These are phyloP conservation scores for Loxodes magnus DNA, from an alignment of 73 alveolate species.

Conservation along the genomic window DNA sequence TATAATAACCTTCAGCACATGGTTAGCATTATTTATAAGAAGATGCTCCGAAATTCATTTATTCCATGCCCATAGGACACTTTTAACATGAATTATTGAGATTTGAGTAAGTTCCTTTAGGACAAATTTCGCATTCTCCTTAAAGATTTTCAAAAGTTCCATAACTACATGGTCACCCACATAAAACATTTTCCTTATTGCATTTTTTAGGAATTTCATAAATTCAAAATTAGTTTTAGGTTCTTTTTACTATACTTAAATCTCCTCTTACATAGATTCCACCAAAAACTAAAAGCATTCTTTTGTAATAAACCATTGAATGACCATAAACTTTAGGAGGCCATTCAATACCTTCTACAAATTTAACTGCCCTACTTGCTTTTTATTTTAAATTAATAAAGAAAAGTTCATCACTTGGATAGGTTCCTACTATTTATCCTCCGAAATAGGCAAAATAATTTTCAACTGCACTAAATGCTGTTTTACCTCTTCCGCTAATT, in stretches of 20 bases:
- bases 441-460: too few relatives aligned
- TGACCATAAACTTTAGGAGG: neutral
- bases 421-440: too few relatives aligned
- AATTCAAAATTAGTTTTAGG: neutral
- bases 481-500: neutral
- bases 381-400: too few relatives aligned
- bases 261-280: neutral
- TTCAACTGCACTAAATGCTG: too few relatives aligned
- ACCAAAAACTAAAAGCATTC: neutral
- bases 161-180: conserved; percentile 7
- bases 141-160: neutral
- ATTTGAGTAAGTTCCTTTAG: neutral
- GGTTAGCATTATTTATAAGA: neutral
- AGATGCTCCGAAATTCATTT: neutral
- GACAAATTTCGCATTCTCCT: neutral
- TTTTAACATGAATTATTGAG: neutral
- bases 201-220: neutral
- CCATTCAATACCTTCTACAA: neutral
- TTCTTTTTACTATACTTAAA: neutral
- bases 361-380: neutral
- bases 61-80: conserved; percentile 2
- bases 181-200: neutral
- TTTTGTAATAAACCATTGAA: neutral
- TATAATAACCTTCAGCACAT: conserved; percentile 1
- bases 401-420: too few relatives aligned